These are phyloP conservation scores for Helichrysum umbraculigerum DNA, from an alignment of 129 eudicot genomes.

Conservation along the genomic window DNA sequence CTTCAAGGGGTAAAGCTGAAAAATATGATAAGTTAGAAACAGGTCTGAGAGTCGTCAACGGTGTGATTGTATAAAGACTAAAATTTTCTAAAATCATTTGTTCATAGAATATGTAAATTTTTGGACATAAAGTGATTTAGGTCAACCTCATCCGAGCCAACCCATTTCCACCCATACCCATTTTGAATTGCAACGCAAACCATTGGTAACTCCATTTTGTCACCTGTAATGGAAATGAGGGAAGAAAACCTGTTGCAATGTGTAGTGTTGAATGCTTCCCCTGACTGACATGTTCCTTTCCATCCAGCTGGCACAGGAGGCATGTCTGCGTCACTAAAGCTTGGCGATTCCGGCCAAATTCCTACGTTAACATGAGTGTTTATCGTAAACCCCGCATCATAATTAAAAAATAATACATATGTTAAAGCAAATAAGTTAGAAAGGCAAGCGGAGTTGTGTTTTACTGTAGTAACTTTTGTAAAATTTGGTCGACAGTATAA, in stretches of 20 bases:
- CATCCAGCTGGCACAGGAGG: slow-evolving; percentile 85
- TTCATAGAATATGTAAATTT: neutral
- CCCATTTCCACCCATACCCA: neutral
- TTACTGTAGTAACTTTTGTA: slow-evolving; percentile 5
- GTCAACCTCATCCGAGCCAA: neutral
- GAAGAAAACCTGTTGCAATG: slow-evolving; percentile 75
- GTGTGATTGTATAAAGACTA: neutral
- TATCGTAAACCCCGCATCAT: slow-evolving; percentile 23
- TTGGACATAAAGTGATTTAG: neutral
- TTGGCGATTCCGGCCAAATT: slow-evolving; percentile 94
- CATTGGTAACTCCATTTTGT: neutral
- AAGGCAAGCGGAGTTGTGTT: neutral
- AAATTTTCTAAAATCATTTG: neutral
- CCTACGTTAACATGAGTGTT: slow-evolving; percentile 37
- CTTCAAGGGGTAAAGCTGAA: neutral
- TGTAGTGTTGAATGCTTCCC: slow-evolving; percentile 78
- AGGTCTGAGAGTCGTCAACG: neutral
- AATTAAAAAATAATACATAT: neutral
- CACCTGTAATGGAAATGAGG: slow-evolving; percentile 13
- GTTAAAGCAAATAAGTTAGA: neutral
- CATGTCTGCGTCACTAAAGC: slow-evolving; percentile 74
- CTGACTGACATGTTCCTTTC: slow-evolving; percentile 82
- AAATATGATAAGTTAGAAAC: neutral
- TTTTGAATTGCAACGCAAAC: neutral
- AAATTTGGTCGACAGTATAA: neutral